Evolutionary conservation across 2,329 filamentous ascomycete species (phyloP), one percentile per base, ranked within the genome.

Genomic region (Colletotrichum paranaense): DNA sequence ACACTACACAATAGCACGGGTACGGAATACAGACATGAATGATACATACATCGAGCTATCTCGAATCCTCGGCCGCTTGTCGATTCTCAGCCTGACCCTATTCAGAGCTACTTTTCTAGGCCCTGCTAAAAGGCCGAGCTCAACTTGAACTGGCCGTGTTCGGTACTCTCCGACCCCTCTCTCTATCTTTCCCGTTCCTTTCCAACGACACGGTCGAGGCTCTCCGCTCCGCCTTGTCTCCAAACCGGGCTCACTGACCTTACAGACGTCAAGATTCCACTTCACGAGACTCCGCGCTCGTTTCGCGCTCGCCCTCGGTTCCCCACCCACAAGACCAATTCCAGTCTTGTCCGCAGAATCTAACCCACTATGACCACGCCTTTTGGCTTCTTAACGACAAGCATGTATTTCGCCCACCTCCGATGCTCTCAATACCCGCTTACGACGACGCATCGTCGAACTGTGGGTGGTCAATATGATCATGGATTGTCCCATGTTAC

Each of bases 211-310:
- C 19, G n/a, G n/a, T 12, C 26, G 26, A 14, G 19, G 22, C 14
- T 59, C 64, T n/a, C 16, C 42, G 42, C 42, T n/a, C 46, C 58
- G 35, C 11, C 7, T 7, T 26, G 57, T 28, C 30, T 35, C 16
- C n/a, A 35, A 28, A 14, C n/a, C 12, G 52, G 16, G 5, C 42
- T n/a, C 28, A 16, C 57, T 65, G 49, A 58, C 58, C 66, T 53
- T 64, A 53, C 67, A 64, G 35, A 59, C 30, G 60, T 59, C 55
- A 65, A 58, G 56, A 59, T 24, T 35, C 49, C 49, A 35, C 32
- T 32, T 69, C 59, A 52, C 49, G 22, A 53, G 38, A 32, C 46
- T 62, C 42, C 42, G 16, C 24, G 42, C 55, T 38, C 28, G 26
- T 28, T 59, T 28, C 49, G 58, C 22, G 49, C 35, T 11, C 59